Evolutionary conservation across 768 basidiomycete species (phyloP).

Genomic region (Strobilomyces dryophilus): DNA sequence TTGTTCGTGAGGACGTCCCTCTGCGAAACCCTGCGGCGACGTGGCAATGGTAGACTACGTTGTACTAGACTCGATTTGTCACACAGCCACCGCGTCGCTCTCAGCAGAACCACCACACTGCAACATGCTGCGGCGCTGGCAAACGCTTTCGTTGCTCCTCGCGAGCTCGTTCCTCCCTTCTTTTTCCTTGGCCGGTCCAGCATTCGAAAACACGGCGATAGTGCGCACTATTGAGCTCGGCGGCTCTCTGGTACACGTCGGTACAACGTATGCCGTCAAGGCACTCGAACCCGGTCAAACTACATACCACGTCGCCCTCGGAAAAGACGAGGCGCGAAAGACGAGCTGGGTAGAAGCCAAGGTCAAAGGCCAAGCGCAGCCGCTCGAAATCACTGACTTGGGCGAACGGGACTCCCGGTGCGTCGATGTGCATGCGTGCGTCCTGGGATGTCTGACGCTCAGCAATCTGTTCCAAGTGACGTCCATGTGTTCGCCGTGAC

Average conservation of each 20-base stretch:
- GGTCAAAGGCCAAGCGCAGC: conserved; percentile 62
- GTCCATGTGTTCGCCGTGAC: conserved; percentile 57
- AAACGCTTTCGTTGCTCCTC: conserved; percentile 46
- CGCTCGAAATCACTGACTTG: conserved; percentile 50
- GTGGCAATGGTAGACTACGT: conserved; percentile 74
- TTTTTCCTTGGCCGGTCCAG: conserved; percentile 39
- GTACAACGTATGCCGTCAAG: conserved; percentile 83
- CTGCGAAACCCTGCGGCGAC: conserved; percentile 65
- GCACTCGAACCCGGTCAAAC: conserved; percentile 58
- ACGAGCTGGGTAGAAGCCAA: conserved; percentile 80
- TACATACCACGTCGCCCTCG: conserved; percentile 66
- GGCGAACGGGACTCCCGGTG: conserved; percentile 50
- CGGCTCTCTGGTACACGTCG: conserved; percentile 83
- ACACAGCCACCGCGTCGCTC: conserved; percentile 17
- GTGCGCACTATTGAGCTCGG: conserved; percentile 88
- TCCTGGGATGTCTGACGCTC: conserved; percentile 10
- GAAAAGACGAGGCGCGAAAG: conserved; percentile 54
- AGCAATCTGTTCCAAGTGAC: conserved; percentile 32
- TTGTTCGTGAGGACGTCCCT: conserved; percentile 76
- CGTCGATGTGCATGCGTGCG: conserved; percentile 24
- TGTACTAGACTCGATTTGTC: background rate
- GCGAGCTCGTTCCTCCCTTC: conserved; percentile 37
- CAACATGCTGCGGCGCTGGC: conserved; percentile 41
- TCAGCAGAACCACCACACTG: conserved; percentile 29
- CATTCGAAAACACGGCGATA: conserved; percentile 86